phyloP scores from a whole-genome alignment of 2,329 filamentous ascomycete species.

The Thielaviopsis cerberus region DNA sequence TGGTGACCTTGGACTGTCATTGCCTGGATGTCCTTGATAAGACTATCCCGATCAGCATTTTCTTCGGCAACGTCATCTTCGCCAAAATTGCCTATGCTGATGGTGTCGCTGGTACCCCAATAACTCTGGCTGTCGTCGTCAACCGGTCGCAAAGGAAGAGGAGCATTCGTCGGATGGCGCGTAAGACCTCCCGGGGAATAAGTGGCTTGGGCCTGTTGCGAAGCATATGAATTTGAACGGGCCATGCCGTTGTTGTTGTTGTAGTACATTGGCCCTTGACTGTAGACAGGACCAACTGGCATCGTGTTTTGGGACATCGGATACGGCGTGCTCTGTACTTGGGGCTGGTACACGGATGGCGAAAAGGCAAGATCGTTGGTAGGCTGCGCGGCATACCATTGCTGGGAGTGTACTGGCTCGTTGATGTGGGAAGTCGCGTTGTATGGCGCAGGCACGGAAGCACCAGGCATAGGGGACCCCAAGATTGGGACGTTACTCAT shows the following conservation, averaged over 20 bases:
- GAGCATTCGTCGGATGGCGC: constrained; percentile 37
- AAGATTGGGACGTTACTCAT: neutral
- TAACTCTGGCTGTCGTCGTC: constrained; percentile 25
- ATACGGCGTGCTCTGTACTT: neutral
- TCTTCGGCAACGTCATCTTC: constrained; percentile 21
- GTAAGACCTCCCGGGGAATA: constrained; percentile 23
- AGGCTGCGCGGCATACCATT: constrained; percentile 7
- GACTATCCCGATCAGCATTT: constrained; percentile 28
- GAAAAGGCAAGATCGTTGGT: neutral
- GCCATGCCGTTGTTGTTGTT: constrained; percentile 22
- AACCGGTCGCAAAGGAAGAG: constrained; percentile 35
- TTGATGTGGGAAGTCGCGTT: neutral
- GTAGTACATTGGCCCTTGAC: constrained; percentile 13
- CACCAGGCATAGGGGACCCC: neutral
- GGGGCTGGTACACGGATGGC: neutral
- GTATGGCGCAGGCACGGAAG: constrained; percentile 2
- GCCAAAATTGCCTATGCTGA: constrained; percentile 11
- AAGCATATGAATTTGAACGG: constrained; percentile 32
- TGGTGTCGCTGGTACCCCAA: constrained; percentile 23
- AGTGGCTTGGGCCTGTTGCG: constrained; percentile 25
- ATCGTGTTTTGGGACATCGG: constrained; percentile 15
- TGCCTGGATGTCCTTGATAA: constrained; percentile 39
- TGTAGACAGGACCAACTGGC: constrained; percentile 32
- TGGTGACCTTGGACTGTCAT: constrained; percentile 16
- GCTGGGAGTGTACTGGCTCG: neutral